Percentiles rank a stretch among this genome's conserved stretches.
phyloP scores from a whole-genome alignment of 371 early-diverging fungal species.

The Thermomucor indicae-seudaticae region DNA sequence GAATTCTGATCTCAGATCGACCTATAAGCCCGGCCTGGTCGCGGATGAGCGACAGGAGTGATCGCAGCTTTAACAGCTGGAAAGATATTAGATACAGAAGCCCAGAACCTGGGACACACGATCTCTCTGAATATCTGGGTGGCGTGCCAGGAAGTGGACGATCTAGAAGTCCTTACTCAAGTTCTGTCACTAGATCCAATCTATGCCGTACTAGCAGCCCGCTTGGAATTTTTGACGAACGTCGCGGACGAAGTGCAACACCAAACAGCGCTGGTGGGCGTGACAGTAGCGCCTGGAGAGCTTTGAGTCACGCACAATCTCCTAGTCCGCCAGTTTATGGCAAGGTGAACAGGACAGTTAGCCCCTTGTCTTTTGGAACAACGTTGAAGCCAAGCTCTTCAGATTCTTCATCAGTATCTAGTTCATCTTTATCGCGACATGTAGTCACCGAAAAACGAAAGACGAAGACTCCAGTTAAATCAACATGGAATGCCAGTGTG shows the following conservation, averaged over 20 bases:
- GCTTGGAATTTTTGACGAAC: conserved; percentile 5
- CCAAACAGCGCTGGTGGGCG: conserved; percentile 14
- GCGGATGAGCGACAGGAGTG: conserved; percentile 30
- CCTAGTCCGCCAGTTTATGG: conserved; percentile 7
- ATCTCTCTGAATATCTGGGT: conserved; percentile 3
- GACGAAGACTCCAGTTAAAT: conserved; percentile 6
- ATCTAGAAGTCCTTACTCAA: conserved; percentile 11
- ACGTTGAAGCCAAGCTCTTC: conserved; percentile 16
- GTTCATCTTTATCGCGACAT: conserved; percentile 4
- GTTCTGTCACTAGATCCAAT: conserved; percentile 5
- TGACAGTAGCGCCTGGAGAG: conserved; percentile 1
- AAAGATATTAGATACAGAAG: conserved; percentile 16
- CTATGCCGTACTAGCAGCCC: conserved; percentile 11
- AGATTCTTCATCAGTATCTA: conserved; percentile 11
- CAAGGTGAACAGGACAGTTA: conserved; percentile 8
- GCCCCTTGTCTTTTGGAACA: conserved; percentile 13
- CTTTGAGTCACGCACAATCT: neutral
- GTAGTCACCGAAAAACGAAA: neutral
- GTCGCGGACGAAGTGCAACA: conserved; percentile 18
- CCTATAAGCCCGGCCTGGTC: conserved; percentile 30
- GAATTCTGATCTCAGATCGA: conserved; percentile 15
- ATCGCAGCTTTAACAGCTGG: conserved; percentile 15
- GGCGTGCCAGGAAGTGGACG: conserved; percentile 3
- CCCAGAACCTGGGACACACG: conserved; percentile 12
- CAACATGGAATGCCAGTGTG: neutral